Evolutionary conservation across 1,139 yeast genomes (phyloP).

Genomic region (Meyerozyma smithsonii): DNA sequence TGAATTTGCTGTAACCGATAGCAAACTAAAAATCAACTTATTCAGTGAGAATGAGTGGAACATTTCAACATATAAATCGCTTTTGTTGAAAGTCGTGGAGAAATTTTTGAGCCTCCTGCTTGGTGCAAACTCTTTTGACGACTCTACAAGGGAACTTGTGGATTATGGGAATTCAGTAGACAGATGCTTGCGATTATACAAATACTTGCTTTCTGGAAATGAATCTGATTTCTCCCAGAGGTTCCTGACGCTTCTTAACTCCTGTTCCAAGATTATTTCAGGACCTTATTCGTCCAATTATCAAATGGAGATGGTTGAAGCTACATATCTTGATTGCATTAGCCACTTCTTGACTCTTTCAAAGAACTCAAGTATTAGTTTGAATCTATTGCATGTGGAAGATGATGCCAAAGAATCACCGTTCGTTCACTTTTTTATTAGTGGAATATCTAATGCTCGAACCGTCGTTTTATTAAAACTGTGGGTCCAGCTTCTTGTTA

Average conservation of each 20-base stretch:
- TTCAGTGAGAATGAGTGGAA: constrained; percentile 44
- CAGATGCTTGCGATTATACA: constrained; percentile 37
- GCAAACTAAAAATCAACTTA: constrained; percentile 31
- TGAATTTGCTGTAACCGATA: constrained; percentile 54
- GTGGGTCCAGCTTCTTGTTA: constrained; percentile 43
- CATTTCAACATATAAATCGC: constrained; percentile 58
- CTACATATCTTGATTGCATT: constrained; percentile 27
- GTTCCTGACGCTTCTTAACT: constrained; percentile 23
- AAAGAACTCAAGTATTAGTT: constrained; percentile 24
- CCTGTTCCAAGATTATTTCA: constrained; percentile 22
- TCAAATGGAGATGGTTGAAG: constrained; percentile 26
- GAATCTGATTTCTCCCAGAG: constrained; percentile 47
- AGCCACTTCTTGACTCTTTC: constrained; percentile 29
- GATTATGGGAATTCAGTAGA: constrained; percentile 26
- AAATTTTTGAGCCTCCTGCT: constrained; percentile 37
- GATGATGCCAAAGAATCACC: constrained; percentile 27
- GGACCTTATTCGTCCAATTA: constrained; percentile 10
- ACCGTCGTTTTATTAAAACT: constrained; percentile 40
- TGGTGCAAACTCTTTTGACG: constrained; percentile 17
- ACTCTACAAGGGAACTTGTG: constrained; percentile 13
- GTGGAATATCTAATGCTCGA: constrained; percentile 32
- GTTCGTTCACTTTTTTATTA: constrained; percentile 30
- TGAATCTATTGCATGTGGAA: constrained; percentile 29
- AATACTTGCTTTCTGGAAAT: constrained; percentile 48
- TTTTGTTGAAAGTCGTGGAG: constrained; percentile 43